A percentile compares a stretch with the other conserved stretches of the same genome.
Conservation (phyloP, 352 stramenopile species). For the Peronosclerospora sorghi region DNA sequence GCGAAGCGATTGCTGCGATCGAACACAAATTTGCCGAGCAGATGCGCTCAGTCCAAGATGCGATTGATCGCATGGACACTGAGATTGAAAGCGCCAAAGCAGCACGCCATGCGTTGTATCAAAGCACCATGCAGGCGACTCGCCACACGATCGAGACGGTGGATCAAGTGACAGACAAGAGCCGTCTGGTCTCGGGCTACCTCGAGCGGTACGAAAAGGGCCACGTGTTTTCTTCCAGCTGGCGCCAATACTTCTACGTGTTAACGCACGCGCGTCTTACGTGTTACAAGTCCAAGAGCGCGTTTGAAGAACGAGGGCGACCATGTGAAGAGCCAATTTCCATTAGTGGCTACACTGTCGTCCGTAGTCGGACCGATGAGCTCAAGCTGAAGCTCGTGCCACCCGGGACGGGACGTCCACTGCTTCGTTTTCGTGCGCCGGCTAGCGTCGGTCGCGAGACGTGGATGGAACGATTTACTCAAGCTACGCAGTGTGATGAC, state of each 20-base stretch:
- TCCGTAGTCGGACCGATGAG: constrained; percentile 63
- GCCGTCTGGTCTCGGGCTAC: constrained; percentile 54
- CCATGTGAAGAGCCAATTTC: constrained; percentile 38
- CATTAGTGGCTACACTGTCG: constrained; percentile 56
- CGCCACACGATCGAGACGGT: constrained; percentile 69
- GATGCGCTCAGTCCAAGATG: constrained; percentile 22
- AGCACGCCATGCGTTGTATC: constrained; percentile 57
- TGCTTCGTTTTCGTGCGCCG: constrained; percentile 62
- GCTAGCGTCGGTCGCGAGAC: constrained; percentile 61
- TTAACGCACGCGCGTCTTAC: constrained; percentile 52
- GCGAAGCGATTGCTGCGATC: constrained; percentile 32
- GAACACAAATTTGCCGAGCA: constrained; percentile 33
- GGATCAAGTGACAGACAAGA: constrained; percentile 53
- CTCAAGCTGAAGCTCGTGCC: constrained; percentile 74
- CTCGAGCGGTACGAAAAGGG: constrained; percentile 69
- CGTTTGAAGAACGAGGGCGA: constrained; percentile 45
- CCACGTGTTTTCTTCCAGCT: constrained; percentile 58
- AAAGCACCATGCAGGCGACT: constrained; percentile 68
- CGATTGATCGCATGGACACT: constrained; percentile 27
- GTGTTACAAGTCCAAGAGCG: constrained; percentile 70
- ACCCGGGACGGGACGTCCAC: constrained; percentile 41
- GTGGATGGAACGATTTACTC: constrained; percentile 69
- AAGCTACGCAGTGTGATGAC: constrained; percentile 45
- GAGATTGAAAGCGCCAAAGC: constrained; percentile 38
- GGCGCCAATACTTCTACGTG: constrained; percentile 72